Evolutionary conservation across 129 eudicot species (phyloP).

Genomic region (Oenanthe sinensis): DNA sequence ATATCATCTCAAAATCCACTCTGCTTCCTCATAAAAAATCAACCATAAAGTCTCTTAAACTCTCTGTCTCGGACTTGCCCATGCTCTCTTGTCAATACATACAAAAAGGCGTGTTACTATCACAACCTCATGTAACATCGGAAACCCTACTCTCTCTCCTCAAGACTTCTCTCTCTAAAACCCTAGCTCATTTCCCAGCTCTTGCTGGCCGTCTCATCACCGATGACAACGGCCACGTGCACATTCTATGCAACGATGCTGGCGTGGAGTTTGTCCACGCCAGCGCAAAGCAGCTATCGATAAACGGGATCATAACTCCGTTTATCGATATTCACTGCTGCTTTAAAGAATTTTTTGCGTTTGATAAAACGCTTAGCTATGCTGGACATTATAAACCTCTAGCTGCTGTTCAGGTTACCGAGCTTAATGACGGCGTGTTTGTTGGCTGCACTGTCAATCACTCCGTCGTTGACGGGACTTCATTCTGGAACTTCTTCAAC

Average conservation of each 20-base stretch:
- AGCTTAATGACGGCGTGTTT: conserved; percentile 58
- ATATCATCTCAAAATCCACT: conserved; percentile 54
- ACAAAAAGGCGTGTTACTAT: conserved; percentile 65
- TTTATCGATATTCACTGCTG: conserved; percentile 35
- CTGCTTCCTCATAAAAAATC: conserved; percentile 42
- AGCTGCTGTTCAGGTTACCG: conserved; percentile 72
- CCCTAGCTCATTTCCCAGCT: conserved; percentile 66
- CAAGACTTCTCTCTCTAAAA: conserved; percentile 48
- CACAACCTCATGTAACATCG: conserved; percentile 33
- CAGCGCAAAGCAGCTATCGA: conserved; percentile 25
- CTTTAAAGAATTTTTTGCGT: conserved; percentile 53
- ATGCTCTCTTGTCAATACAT: conserved; percentile 90
- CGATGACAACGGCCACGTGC: conserved; percentile 41
- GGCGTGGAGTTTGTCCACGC: conserved; percentile 61
- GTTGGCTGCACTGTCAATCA: conserved; percentile 69
- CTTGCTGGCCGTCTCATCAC: conserved; percentile 75
- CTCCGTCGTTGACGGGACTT: conserved; percentile 80
- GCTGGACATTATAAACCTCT: conserved; percentile 70
- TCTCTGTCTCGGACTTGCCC: conserved; percentile 83
- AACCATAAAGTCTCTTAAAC: conserved; percentile 41
- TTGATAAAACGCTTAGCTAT: conserved; percentile 62
- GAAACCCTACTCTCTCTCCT: conserved; percentile 36
- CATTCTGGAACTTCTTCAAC: conserved; percentile 84
- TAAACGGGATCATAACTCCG: conserved; percentile 13
- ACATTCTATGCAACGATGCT: conserved; percentile 50